Percentiles rank a stretch among this genome's conserved stretches.
Evolutionary conservation across 176 grass and related monocot genomes (phyloP).

Genomic region (Rhipidocladum racemiflorum): DNA sequence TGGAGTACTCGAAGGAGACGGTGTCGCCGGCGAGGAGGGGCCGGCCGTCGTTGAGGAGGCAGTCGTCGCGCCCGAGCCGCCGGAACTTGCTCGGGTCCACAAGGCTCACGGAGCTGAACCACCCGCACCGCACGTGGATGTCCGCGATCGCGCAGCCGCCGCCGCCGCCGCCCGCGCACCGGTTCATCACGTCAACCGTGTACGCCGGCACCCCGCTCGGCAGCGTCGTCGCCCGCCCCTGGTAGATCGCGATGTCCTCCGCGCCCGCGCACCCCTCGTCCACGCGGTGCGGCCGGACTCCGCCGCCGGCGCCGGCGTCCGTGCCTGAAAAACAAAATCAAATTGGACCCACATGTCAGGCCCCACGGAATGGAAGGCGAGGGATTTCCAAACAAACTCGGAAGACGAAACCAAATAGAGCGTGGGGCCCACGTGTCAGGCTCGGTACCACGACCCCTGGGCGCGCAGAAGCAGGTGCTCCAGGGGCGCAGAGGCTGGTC

Average conservation of each 20-base stretch:
- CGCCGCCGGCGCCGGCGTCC: not conserved
- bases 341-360: not conserved
- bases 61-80: constrained; percentile 62
- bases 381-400: not conserved
- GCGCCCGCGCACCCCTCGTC: constrained; percentile 44
- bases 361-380: constrained; percentile 24
- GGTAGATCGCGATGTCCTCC: constrained; percentile 53
- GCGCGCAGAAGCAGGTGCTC: constrained; percentile 6
- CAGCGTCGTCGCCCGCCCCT: constrained; percentile 15
- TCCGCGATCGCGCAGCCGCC: constrained; percentile 42
- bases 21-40: constrained; percentile 55
- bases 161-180: constrained; percentile 28
- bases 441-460: not conserved
- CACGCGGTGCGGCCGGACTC: constrained; percentile 8
- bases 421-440: not conserved
- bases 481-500: constrained; percentile 23
- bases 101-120: constrained; percentile 85
- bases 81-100: constrained; percentile 81
- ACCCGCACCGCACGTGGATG: constrained; percentile 89
- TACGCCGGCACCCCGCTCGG: constrained; percentile 51
- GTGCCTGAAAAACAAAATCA: not conserved
- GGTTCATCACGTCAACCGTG: constrained; percentile 80
- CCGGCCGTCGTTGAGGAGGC: constrained; percentile 84
- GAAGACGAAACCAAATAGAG: not conserved
- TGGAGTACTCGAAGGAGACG: constrained; percentile 85